Percentiles rank a stretch among this genome's conserved stretches.
These are phyloP conservation scores for Sarocladium brachiariae DNA, from an alignment of 2,329 filamentous ascomycete genomes.

Conservation along the genomic window DNA sequence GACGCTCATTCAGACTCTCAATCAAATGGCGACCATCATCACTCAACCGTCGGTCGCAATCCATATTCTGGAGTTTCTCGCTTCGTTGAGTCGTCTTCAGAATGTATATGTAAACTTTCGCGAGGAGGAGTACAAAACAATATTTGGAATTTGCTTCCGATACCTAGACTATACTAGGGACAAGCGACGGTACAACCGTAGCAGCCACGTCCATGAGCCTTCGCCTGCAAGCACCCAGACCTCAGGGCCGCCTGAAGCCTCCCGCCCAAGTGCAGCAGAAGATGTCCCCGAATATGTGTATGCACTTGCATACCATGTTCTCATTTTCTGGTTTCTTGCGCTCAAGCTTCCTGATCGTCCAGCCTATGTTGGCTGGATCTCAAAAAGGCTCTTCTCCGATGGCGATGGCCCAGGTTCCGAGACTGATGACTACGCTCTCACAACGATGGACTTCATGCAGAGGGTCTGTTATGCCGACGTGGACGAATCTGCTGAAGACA, in stretches of 20 bases:
- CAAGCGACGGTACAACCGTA: slow-evolving; percentile 42
- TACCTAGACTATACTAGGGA: slow-evolving; percentile 87
- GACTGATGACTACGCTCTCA: slow-evolving; percentile 86
- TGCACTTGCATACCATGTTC: slow-evolving; percentile 87
- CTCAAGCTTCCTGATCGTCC: slow-evolving; percentile 77
- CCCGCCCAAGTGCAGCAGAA: slow-evolving; percentile 41
- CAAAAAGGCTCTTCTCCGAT: slow-evolving; percentile 77
- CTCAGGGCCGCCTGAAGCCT: slow-evolving; percentile 27
- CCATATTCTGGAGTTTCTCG: slow-evolving; percentile 94
- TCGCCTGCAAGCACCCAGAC: not conserved
- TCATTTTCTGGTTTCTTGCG: slow-evolving; percentile 94
- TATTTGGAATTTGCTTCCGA: slow-evolving; percentile 91
- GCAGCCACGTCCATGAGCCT: slow-evolving; percentile 26
- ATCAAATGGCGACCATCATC: slow-evolving; percentile 93
- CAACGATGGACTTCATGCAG: slow-evolving; percentile 93
- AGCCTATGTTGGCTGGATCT: slow-evolving; percentile 84
- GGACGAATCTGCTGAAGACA: slow-evolving; percentile 64
- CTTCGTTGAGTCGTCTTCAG: slow-evolving; percentile 75
- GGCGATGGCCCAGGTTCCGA: slow-evolving; percentile 60
- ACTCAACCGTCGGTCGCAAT: slow-evolving; percentile 87
- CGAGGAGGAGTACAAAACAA: slow-evolving; percentile 85
- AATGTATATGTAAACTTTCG: slow-evolving; percentile 82
- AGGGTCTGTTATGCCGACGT: slow-evolving; percentile 79
- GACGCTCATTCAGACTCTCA: slow-evolving; percentile 75
- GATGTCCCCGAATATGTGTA: slow-evolving; percentile 91